Percentiles rank a stretch among this genome's conserved stretches.
phyloP scores from a whole-genome alignment of 768 basidiomycete genomes.

The Mycena leptocephala region DNA sequence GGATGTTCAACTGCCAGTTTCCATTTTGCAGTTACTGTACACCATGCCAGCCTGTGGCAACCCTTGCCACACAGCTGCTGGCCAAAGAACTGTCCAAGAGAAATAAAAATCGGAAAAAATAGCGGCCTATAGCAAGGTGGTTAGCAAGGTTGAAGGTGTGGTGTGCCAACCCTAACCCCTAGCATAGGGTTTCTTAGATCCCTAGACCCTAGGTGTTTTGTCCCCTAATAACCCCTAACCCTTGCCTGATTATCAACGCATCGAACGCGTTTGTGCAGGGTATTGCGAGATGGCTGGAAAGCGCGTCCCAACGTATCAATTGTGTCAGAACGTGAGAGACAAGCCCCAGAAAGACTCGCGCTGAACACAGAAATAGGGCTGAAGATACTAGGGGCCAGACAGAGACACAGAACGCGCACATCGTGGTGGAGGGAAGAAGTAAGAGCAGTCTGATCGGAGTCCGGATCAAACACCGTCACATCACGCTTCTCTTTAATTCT shows the following conservation, averaged over 20 bases:
- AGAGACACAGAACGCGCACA: neutral
- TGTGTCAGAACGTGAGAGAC: no score
- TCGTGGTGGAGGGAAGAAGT: neutral
- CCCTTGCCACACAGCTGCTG: no score
- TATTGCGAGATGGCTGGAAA: no score
- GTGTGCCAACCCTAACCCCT: neutral
- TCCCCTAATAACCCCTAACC: neutral
- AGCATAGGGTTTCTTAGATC: neutral
- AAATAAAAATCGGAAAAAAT: no score
- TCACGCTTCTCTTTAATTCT: neutral
- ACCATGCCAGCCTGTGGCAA: no score
- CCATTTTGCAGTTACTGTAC: neutral
- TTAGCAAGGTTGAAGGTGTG: neutral
- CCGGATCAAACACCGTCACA: constrained; percentile 9
- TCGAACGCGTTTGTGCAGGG: no score
- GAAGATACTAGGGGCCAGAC: no score
- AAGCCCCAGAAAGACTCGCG: no score
- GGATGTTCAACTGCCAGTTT: neutral
- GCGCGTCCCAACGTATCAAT: no score
- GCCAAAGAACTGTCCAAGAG: no score
- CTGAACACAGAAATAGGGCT: no score
- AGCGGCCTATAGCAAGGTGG: neutral
- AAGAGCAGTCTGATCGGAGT: constrained; percentile 11
- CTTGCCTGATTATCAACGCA: no score
- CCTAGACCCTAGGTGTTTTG: neutral